These are phyloP conservation scores for Pistacia vera DNA, from an alignment of 345 rosid species.

Conservation along the genomic window DNA sequence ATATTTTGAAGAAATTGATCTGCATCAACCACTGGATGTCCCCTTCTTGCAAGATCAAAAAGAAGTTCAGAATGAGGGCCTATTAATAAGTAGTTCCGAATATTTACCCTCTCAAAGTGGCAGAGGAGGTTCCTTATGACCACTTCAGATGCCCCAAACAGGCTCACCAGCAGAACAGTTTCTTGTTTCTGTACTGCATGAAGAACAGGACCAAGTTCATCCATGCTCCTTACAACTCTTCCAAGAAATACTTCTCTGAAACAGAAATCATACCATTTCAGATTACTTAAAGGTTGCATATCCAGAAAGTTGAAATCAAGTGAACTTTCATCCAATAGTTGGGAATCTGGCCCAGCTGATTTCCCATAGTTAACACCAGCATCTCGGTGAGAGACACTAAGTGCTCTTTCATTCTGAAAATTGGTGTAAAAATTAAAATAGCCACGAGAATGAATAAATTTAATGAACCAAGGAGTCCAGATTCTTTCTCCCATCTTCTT, in stretches of 20 bases:
- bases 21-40: constrained; percentile 75
- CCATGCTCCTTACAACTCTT: constrained; percentile 60
- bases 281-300: constrained; percentile 55
- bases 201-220: constrained; percentile 68
- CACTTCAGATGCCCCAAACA: constrained; percentile 50
- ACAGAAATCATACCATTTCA: constrained; percentile 97
- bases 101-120: constrained; percentile 74
- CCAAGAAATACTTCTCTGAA: constrained; percentile 81
- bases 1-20: constrained; percentile 44
- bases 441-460: constrained; percentile 73
- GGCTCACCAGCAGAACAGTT: constrained; percentile 57
- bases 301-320: constrained; percentile 42
- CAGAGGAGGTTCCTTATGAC: constrained; percentile 74
- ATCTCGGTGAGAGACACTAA: constrained; percentile 93
- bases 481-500: constrained; percentile 86
- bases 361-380: constrained; percentile 90
- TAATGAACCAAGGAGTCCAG: constrained; percentile 99
- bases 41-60: constrained; percentile 85
- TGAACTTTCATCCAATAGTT: constrained; percentile 52
- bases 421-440: constrained; percentile 87
- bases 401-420: constrained; percentile 67
- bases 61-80: constrained; percentile 62
- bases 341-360: constrained; percentile 87
- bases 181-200: constrained; percentile 58
- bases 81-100: constrained; percentile 57